Percentiles rank a stretch among this genome's conserved stretches.
Conservation (phyloP, 2,329 filamentous ascomycete species). For the Epichloe sibirici region DNA sequence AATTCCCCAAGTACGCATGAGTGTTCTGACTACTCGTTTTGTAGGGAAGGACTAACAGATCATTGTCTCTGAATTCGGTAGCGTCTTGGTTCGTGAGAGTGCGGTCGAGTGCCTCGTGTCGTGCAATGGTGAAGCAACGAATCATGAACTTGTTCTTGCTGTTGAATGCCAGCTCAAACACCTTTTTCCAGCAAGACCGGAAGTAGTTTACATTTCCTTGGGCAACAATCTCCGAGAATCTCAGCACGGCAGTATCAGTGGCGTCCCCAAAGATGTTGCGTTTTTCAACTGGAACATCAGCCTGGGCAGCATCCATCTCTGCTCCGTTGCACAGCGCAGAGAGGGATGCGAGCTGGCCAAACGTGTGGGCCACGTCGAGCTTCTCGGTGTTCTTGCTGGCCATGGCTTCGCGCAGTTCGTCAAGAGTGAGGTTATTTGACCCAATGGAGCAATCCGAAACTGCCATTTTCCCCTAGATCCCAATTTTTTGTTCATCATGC, state of each 20-base stretch:
- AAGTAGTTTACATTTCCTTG: conserved; percentile 43
- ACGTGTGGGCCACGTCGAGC: conserved; percentile 14
- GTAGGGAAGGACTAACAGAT: conserved; percentile 20
- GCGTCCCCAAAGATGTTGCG: conserved; percentile 62
- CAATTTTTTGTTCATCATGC: too few species aligned
- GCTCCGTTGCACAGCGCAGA: conserved; percentile 62
- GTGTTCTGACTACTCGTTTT: too few species aligned
- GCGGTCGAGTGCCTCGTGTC: conserved; percentile 19
- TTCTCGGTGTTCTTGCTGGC: conserved; percentile 19
- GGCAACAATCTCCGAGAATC: conserved; percentile 52
- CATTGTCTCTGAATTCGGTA: conserved; percentile 21
- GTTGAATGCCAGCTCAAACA: conserved; percentile 63
- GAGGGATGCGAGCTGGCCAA: conserved; percentile 48
- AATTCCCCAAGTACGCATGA: too few species aligned
- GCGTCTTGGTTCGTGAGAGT: conserved; percentile 26
- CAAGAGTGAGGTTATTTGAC: conserved; percentile 31
- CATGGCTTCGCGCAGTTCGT: conserved; percentile 35
- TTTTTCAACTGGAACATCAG: conserved; percentile 43
- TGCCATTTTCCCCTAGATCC: conserved; percentile 52
- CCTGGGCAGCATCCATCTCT: conserved; percentile 57
- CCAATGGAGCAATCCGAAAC: conserved; percentile 58
- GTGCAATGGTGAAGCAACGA: conserved; percentile 38
- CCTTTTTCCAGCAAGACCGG: conserved; percentile 49
- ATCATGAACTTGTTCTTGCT: conserved; percentile 80
- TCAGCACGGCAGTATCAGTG: conserved; percentile 62